Evolutionary conservation across 768 basidiomycete species (phyloP), one percentile per base, ranked within the genome.

Genomic region (Mycena alexandri): DNA sequence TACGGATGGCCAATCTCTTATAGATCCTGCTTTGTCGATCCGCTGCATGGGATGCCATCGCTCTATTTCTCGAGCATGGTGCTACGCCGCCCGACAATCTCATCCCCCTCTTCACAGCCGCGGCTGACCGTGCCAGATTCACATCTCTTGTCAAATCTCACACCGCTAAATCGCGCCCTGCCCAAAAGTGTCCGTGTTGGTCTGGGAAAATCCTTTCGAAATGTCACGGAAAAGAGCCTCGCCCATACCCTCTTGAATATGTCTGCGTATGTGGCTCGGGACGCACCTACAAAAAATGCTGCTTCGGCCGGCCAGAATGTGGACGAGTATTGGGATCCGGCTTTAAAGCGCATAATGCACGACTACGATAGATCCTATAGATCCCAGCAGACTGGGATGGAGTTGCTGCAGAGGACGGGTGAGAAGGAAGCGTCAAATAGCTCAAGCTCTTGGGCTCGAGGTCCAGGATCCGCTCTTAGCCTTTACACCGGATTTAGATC

Each of bases 171-270:
- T 21, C 19, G 14, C 56, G 63, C 21, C 63, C 63, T 11, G 10
- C 63, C 10, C 42, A 41, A 59, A 58, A 42, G 14, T 65, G 63
- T 38, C 63, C 63, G 1, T 65, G 56, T 43, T 57, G 63, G 63
- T 65, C 63, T 7, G 63, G 63, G 1, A 65, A 43, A n/a, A 57
- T 1, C 22, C 21, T 65, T 19, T 25, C 19, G 16, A 41, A 58
- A 24, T 65, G 63, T 24, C 63, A 65, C 17, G 57, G n/a, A 17
- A 36, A 43, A 25, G 36, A 47, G 1, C 48, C 52, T 29, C 29
- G 29, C 10, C 56, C 63, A 11, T 65, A 65, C 36, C 63, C 63
- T 38, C 47, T 43, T 24, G 21, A 3, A 46, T 65, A 65, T 38
- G 16, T 65, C 17, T 65, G 63, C 14, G 51, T 65, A 3, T 65